Evolutionary conservation across 495 filamentous ascomycete genomes (phyloP), one percentile per base, ranked within the genome.

Genomic region (Staphylotrichum longicolle): DNA sequence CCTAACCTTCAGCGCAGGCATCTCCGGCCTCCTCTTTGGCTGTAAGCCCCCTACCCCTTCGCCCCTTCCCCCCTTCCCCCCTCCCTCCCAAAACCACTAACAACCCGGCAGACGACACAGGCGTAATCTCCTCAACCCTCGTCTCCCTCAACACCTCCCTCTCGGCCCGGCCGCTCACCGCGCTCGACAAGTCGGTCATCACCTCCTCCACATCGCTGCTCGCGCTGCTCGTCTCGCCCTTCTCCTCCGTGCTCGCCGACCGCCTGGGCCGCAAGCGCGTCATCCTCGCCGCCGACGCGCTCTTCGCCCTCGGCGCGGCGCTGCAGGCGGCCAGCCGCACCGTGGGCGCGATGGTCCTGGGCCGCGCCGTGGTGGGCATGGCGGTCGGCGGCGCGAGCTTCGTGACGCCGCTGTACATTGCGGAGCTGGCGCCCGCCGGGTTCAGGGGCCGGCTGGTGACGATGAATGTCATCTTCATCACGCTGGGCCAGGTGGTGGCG

Each of bases 41-140:
- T 96, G 93, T 82, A 81, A 82, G 89, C 86, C 9, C 57, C 48
- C 33, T 27, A 27, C 1, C 53, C 34, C 10, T 4, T 34, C 20
- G 15, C 47, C 3, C 56, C 42, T 12, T 27, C 48, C 14, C 6
- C 33, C 32, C 35, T 44, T 35, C 42, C 14, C 49, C 71, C 51
- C 45, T 44, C 64, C 40, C 63, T 52, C 47, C 30, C 59, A 34
- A 62, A 32, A 27, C 20, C 20, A 27, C 20, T 27, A 27, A 27
- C 20, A 27, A 27, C 20, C 20, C 51, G 37, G 49, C 63, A 94
- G 91, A 86, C 63, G 84, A 87, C 68, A 97, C 93, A 20, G 93
- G 93, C 46, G 92, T 96, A 12, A 94, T 97, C 46, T 94, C 90
- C 30, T 87, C 91, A 1, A 94, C 91, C 0, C 80, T 96, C 37